phyloP scores from a whole-genome alignment of 108 stramenopile genomes.

The Skeletonema grethae region DNA sequence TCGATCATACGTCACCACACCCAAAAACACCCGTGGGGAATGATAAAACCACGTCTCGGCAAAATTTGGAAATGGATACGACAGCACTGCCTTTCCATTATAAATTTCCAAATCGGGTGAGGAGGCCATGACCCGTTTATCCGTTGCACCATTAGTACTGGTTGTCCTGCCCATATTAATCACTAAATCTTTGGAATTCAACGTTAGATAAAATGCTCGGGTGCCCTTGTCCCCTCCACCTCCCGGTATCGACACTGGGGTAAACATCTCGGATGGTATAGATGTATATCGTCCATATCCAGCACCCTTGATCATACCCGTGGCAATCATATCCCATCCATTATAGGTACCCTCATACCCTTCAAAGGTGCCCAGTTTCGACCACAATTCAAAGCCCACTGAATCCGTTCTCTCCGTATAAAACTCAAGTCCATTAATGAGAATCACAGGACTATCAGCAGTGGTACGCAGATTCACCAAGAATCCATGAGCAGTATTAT shows the following conservation, averaged over 20 bases:
- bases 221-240: conserved; percentile 14
- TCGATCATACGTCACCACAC: conserved; percentile 18
- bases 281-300: background rate
- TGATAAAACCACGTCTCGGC: background rate
- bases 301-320: background rate
- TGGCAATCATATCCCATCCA: background rate
- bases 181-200: conserved; percentile 14
- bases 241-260: background rate
- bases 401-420: background rate
- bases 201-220: conserved; percentile 21
- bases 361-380: background rate
- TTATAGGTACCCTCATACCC: background rate
- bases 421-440: background rate
- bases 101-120: conserved; percentile 22
- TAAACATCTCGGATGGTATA: background rate
- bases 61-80: conserved; percentile 5
- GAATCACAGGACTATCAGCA: background rate
- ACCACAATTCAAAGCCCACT: background rate
- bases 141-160: conserved; percentile 1
- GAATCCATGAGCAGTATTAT: background rate
- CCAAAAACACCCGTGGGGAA: conserved; percentile 5
- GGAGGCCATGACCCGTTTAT: background rate
- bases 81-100: conserved; percentile 16
- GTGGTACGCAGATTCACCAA: background rate
- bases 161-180: background rate